Conservation (phyloP, 129 eudicot genomes). For the Ambrosia trifida region DNA sequence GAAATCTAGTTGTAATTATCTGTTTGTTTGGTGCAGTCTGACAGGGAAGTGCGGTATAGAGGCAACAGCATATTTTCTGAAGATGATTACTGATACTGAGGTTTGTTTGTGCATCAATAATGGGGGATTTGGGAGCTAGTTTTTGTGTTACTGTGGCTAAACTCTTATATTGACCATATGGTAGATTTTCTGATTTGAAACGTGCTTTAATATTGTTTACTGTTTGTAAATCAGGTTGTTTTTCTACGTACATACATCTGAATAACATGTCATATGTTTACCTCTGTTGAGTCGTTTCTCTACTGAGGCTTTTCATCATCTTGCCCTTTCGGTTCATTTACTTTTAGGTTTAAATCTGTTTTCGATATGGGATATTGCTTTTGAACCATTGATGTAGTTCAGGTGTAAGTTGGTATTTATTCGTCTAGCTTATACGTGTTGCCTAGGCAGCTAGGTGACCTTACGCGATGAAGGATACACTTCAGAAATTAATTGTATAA, state of each 20-base stretch:
- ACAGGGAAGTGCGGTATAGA: conserved; percentile 45
- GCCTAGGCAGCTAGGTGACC: too few relatives aligned
- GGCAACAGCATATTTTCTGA: conserved; percentile 47
- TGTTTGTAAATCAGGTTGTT: conserved; percentile 20
- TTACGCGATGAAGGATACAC: too few relatives aligned
- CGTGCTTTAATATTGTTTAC: conserved; percentile 14
- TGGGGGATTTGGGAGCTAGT: conserved; percentile 9
- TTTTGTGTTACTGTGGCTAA: conserved; percentile 24
- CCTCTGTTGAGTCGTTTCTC: not conserved
- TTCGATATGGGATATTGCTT: not conserved
- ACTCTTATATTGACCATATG: conserved; percentile 23
- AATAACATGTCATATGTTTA: conserved; percentile 17
- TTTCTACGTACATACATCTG: conserved; percentile 18
- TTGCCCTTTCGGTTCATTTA: not conserved
- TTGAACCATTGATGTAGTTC: not conserved
- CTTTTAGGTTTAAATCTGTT: not conserved
- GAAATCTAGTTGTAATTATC: not conserved
- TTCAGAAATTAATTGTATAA: too few relatives aligned
- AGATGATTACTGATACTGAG: conserved; percentile 52
- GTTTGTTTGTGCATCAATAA: conserved; percentile 4
- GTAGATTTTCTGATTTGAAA: conserved; percentile 12
- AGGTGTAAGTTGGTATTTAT: too few relatives aligned
- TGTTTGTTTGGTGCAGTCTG: conserved; percentile 44
- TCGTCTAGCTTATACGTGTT: too few relatives aligned
- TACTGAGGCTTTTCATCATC: too few relatives aligned